A percentile compares a stretch with the other conserved stretches of the same genome.
Conservation (phyloP, 495 filamentous ascomycete genomes). For the Aspergillus cavernicola region DNA sequence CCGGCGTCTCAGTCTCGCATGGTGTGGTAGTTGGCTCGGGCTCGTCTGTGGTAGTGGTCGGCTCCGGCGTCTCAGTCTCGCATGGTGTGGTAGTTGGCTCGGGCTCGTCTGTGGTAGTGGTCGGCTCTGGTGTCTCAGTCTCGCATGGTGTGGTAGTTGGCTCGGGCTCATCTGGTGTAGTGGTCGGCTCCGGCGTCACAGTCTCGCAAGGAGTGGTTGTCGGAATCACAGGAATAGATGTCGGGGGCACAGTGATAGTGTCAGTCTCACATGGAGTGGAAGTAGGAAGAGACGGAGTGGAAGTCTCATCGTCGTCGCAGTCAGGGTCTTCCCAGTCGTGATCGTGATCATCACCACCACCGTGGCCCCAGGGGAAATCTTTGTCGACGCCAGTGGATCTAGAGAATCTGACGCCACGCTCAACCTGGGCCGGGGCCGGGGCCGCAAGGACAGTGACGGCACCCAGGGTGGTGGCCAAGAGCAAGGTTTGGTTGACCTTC, state of each 20-base stretch:
- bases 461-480: slow-evolving; percentile 11
- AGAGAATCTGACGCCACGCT: neutral
- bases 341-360: neutral
- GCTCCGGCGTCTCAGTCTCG: no score
- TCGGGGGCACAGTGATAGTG: neutral
- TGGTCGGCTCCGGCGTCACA: neutral
- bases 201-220: slow-evolving; percentile 9
- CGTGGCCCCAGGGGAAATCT: neutral
- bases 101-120: neutral
- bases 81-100: neutral
- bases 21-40: no score
- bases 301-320: neutral
- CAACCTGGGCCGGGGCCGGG: slow-evolving; percentile 5
- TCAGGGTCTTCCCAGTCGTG: neutral
- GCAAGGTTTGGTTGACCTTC: slow-evolving; percentile 8
- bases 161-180: neutral
- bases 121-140: neutral
- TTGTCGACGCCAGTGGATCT: neutral
- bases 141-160: neutral
- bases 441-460: slow-evolving; percentile 10
- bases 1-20: no score
- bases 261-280: neutral
- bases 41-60: no score
- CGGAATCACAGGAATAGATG: neutral
- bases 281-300: neutral